Percentiles rank a stretch among this genome's conserved stretches.
Evolutionary conservation across 2,329 filamentous ascomycete genomes (phyloP).

Genomic region (Curvularia eragrostidis): DNA sequence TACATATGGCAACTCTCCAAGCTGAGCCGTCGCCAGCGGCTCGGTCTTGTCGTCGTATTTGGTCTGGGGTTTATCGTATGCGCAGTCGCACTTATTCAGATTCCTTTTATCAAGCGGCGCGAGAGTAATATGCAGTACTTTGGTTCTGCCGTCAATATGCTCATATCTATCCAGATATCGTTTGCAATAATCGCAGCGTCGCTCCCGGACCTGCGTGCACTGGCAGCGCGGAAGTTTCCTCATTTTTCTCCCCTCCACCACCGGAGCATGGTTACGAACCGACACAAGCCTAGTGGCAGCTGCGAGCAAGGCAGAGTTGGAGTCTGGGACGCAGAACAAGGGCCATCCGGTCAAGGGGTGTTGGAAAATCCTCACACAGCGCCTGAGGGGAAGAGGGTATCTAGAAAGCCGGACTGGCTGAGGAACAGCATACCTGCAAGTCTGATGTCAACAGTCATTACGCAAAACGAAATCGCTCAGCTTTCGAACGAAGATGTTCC

Average conservation of each 20-base stretch:
- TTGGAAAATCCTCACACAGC: constrained; percentile 6
- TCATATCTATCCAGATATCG: constrained; percentile 35
- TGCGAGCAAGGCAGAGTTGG: background rate
- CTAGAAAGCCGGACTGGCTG: constrained; percentile 33
- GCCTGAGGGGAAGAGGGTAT: constrained; percentile 14
- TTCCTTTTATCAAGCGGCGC: constrained; percentile 36
- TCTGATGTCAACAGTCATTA: constrained; percentile 29
- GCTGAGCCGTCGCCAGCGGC: constrained; percentile 26
- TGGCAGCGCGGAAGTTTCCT: constrained; percentile 28
- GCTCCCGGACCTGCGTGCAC: constrained; percentile 34
- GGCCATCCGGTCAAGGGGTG: background rate
- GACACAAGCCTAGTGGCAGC: background rate
- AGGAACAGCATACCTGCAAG: constrained; percentile 25
- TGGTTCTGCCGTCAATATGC: constrained; percentile 35
- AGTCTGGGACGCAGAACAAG: constrained; percentile 16
- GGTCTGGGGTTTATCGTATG: constrained; percentile 37
- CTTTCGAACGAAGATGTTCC: constrained; percentile 1
- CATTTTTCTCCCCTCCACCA: constrained; percentile 36
- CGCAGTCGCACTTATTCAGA: constrained; percentile 35
- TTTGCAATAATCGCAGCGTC: constrained; percentile 38
- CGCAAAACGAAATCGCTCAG: constrained; percentile 15
- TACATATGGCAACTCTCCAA: constrained; percentile 37
- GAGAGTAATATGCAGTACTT: constrained; percentile 31
- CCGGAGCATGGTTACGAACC: constrained; percentile 23
- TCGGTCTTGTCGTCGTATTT: constrained; percentile 33